These are phyloP conservation scores for Clarireedia homoeocarpa DNA, from an alignment of 2,329 filamentous ascomycete genomes.

Conservation along the genomic window DNA sequence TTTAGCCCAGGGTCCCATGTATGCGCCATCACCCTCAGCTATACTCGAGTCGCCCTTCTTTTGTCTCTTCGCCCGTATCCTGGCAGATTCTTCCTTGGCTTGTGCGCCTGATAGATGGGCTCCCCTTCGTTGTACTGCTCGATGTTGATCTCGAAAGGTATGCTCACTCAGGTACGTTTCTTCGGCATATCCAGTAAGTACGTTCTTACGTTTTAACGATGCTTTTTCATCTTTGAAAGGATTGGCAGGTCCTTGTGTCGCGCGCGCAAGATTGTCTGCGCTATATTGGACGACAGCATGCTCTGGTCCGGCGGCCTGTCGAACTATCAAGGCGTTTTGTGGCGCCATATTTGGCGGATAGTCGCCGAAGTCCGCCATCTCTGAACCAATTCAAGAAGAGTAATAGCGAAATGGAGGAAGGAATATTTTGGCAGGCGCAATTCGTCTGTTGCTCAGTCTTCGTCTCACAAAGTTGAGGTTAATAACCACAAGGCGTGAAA, in stretches of 20 bases:
- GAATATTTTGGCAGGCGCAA: background rate
- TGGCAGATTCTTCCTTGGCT: conserved; percentile 63
- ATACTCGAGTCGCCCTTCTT: conserved; percentile 76
- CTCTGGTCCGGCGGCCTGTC: conserved; percentile 45
- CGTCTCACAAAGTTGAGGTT: background rate
- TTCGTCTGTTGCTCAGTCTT: background rate
- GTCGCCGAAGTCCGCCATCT: conserved; percentile 53
- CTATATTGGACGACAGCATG: conserved; percentile 58
- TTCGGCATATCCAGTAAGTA: conserved; percentile 77
- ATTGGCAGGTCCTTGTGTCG: conserved; percentile 61
- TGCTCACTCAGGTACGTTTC: conserved; percentile 87
- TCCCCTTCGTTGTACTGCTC: conserved; percentile 65
- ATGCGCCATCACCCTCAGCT: conserved; percentile 79
- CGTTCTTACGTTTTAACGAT: conserved; percentile 66
- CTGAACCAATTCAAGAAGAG: conserved; percentile 12
- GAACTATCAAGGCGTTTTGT: conserved; percentile 53
- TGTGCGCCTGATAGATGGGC: conserved; percentile 45
- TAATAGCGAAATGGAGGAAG: background rate
- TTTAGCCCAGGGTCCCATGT: conserved; percentile 90
- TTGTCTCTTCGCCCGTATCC: conserved; percentile 67
- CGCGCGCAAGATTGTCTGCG: conserved; percentile 63
- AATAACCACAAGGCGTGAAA: background rate
- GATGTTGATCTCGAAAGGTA: conserved; percentile 81
- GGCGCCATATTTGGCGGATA: conserved; percentile 61
- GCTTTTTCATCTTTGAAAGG: conserved; percentile 61